Evolutionary conservation across 495 filamentous ascomycete genomes (phyloP).

Genomic region (Parathielavia hyrcaniae): DNA sequence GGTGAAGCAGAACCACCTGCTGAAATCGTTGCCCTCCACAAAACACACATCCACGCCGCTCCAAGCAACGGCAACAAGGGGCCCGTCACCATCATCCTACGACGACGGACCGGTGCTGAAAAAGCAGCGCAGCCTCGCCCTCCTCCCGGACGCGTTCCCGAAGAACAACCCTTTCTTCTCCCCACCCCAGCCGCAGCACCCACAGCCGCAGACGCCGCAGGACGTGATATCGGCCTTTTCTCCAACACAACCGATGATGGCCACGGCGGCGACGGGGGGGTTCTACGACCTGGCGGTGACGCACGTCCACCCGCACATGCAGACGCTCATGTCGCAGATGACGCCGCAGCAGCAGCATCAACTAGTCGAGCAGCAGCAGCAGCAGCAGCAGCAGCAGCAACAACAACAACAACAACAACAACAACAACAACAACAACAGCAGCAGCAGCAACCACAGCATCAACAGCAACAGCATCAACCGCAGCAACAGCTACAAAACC

Average conservation of each 20-base stretch:
- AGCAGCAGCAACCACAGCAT: constrained; percentile 34
- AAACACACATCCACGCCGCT: constrained; percentile 29
- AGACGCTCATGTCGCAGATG: constrained; percentile 4
- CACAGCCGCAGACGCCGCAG: constrained; percentile 4
- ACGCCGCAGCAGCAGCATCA: constrained; percentile 14
- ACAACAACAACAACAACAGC: constrained; percentile 15
- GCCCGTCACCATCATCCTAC: constrained; percentile 2
- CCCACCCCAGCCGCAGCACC: constrained; percentile 5
- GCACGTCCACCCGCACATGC: constrained; percentile 20
- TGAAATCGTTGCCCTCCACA: constrained; percentile 9
- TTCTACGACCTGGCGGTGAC: constrained; percentile 17
- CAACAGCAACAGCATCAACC: constrained; percentile 25
- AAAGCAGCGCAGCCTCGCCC: constrained; percentile 22
- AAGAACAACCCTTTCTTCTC: constrained; percentile 12
- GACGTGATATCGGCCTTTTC: constrained; percentile 3
- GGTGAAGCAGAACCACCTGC: constrained; percentile 15
- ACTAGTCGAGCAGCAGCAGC: constrained; percentile 12
- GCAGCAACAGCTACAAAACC: constrained; percentile 11
- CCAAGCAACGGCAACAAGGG: constrained; percentile 7
- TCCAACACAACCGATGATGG: constrained; percentile 13
- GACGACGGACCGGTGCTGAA: constrained; percentile 8
- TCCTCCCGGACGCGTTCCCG: constrained; percentile 5
- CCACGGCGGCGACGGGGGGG: neutral
- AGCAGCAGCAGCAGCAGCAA: constrained; percentile 34
- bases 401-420: constrained; percentile 25